Evolutionary conservation across 2,329 filamentous ascomycete genomes (phyloP), one percentile per base, ranked within the genome.

Genomic region (Colletotrichum shisoi): DNA sequence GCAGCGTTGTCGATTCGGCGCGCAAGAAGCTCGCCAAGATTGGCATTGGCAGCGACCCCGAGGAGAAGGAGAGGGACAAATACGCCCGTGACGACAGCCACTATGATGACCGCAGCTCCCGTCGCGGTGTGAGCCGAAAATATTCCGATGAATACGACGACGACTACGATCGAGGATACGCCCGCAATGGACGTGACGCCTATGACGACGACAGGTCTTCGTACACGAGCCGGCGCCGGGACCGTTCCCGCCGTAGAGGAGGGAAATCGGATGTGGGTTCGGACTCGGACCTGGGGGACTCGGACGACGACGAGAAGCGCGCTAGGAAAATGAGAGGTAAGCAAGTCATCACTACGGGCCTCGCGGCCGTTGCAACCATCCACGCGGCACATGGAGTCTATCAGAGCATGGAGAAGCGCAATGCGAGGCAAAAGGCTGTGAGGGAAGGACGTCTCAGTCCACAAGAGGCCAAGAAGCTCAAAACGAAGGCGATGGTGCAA

Each of bases 1-100:
- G 87, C 69, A 89, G 87, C 74, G 83, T 89, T n/a, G 86, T 88
- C 9, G 87, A 89, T 73, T 81, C 81, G 60, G 85, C 87, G 21
- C 85, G 87, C 63, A 86, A 86, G 68, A 82, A 86, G 61, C 79
- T 90, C 44, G 86, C 87, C 71, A 88, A 85, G 74, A 58, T 90
- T 15, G 87, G 87, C 54, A 77, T 90, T 40, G 86, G 86, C 58
- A 84, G 78, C 61, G 83, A 77, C 11, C 79, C 82, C 4, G 80
- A 75, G 31, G 76, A 75, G 3, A 79, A 81, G 42, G 78, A 82
- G 42, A 73, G 39, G 44, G 72, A 78, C 45, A 75, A 73, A 37
- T 40, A 67, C 4, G 74, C 77, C 12, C 77, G 78, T n/a, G 81
- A 83, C 57, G 81, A 83, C 59, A 81, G 81, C 66, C 78, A 79